These are phyloP conservation scores for Paramecium sexaurelia DNA, from an alignment of 73 alveolate genomes.

Conservation along the genomic window DNA sequence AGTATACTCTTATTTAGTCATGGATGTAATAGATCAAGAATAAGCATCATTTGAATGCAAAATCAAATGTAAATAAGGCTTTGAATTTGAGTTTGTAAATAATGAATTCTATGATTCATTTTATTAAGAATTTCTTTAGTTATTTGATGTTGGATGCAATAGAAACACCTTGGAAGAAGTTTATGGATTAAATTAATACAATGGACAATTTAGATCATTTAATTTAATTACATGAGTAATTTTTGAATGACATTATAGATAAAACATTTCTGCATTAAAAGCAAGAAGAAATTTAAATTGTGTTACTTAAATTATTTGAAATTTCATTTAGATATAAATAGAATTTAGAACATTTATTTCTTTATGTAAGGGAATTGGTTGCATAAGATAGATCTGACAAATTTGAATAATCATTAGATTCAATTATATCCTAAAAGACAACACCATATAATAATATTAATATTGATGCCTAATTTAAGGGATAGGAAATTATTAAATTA, in stretches of 20 bases:
- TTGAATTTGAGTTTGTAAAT: not conserved
- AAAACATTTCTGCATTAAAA: not conserved
- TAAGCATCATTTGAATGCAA: slow-evolving; percentile 30
- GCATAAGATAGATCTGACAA: not conserved
- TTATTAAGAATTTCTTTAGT: slow-evolving; percentile 17
- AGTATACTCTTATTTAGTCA: slow-evolving; percentile 77
- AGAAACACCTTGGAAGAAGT: not conserved
- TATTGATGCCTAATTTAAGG: not conserved
- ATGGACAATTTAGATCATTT: not conserved
- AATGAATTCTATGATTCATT: not conserved
- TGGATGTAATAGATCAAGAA: slow-evolving; percentile 81
- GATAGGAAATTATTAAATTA: not conserved
- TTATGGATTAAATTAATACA: not conserved
- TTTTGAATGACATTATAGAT: not conserved
- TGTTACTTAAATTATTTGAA: not conserved
- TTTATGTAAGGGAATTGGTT: not conserved
- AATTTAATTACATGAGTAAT: not conserved
- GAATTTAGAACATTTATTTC: not conserved
- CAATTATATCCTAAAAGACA: not conserved
- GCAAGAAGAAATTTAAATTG: not conserved
- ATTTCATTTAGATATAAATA: not conserved
- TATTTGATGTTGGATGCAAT: not conserved
- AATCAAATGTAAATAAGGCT: not conserved
- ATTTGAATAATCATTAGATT: not conserved
- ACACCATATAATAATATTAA: not conserved